A percentile compares a stretch with the other conserved stretches of the same genome.
phyloP scores from a whole-genome alignment of 345 rosid genomes.

The Moricandia moricandioides region DNA sequence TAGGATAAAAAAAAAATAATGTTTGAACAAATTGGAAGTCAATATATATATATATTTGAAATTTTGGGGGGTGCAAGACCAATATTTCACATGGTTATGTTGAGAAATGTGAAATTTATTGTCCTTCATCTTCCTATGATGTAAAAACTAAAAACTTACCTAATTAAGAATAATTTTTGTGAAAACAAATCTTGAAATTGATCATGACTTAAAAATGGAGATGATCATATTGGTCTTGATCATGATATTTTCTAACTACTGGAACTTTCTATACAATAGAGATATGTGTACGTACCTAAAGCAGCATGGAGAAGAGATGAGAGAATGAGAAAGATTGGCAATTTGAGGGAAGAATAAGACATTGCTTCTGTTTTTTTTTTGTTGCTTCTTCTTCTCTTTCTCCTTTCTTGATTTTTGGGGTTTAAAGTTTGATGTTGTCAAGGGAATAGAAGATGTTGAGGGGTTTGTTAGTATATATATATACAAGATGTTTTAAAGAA shows the following conservation, averaged over 20 bases:
- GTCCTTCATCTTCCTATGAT: background rate
- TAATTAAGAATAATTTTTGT: background rate
- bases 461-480: slow-evolving; percentile 11
- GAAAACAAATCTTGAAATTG: background rate
- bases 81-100: background rate
- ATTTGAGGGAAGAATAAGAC: slow-evolving; percentile 56
- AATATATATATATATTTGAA: too few relatives aligned
- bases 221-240: background rate
- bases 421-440: slow-evolving; percentile 9
- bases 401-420: slow-evolving; percentile 15
- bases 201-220: background rate
- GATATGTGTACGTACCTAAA: slow-evolving; percentile 46
- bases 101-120: background rate
- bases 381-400: background rate
- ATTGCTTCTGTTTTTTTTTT: slow-evolving; percentile 35
- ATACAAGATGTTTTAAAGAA: slow-evolving; percentile 1
- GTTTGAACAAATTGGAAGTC: too few relatives aligned
- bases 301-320: slow-evolving; percentile 66
- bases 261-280: background rate
- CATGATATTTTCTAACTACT: background rate
- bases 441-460: background rate
- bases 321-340: slow-evolving; percentile 48
- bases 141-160: background rate
- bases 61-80: too few relatives aligned
- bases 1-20: too few relatives aligned